Conservation (phyloP, 208 protist genomes). For the Wallacemonas sp. region DNA sequence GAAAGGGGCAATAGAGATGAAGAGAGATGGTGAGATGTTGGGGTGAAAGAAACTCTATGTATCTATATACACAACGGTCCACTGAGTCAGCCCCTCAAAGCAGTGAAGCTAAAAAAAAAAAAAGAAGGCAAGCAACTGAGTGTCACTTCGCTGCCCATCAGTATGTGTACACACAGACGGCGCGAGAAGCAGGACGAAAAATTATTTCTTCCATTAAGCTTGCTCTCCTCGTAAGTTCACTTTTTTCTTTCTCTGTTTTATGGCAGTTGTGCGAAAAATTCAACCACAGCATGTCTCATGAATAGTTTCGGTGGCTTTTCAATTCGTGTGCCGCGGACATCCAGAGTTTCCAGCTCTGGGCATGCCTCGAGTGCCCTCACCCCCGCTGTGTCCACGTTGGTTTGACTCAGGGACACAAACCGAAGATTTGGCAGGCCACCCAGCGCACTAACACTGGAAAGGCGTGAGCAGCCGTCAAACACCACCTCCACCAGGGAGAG, state of each 20-base stretch:
- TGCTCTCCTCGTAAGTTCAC: no score
- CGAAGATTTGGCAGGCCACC: constrained; percentile 25
- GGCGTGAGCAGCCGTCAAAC: constrained; percentile 39
- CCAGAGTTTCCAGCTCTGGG: constrained; percentile 39
- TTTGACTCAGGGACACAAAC: constrained; percentile 48
- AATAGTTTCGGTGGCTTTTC: constrained; percentile 39
- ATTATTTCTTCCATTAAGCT: no score
- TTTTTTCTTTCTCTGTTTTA: constrained; percentile 7
- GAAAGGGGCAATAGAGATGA: no score
- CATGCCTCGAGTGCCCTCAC: constrained; percentile 45
- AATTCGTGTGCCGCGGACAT: constrained; percentile 36
- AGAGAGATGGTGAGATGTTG: no score
- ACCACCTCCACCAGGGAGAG: constrained; percentile 44
- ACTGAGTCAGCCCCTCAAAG: no score
- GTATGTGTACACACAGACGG: no score
- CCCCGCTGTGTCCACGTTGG: constrained; percentile 33
- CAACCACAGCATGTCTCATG: constrained; percentile 36
- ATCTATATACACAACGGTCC: no score
- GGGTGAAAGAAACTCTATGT: no score
- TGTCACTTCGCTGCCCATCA: no score
- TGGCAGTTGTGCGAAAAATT: constrained; percentile 36
- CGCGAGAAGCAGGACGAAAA: no score
- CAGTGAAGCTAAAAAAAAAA: no score
- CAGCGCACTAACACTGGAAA: constrained; percentile 45
- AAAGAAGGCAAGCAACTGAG: no score